These are phyloP conservation scores for Termitomyces sp. DNA, from an alignment of 768 basidiomycete genomes.

Conservation along the genomic window DNA sequence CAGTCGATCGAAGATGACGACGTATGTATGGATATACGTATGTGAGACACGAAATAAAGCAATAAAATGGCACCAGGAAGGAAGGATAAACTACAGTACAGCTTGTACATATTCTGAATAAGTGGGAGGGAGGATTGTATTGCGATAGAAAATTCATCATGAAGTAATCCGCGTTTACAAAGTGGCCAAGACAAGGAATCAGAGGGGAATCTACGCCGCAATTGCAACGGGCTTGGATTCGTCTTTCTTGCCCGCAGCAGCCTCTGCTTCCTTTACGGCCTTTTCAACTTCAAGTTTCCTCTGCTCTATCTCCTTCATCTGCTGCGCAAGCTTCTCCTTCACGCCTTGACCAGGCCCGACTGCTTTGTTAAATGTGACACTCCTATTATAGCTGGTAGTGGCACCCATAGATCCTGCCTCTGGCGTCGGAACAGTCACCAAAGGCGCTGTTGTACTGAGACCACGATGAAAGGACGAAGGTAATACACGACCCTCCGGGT, in stretches of 20 bases:
- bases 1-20: slow-evolving; percentile 8
- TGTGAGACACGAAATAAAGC: slow-evolving; percentile 6
- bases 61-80: slow-evolving; percentile 9
- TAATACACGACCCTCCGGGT: slow-evolving; percentile 81
- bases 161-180: slow-evolving; percentile 1
- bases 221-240: slow-evolving; percentile 47
- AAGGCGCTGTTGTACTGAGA: slow-evolving; percentile 49
- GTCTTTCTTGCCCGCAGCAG: slow-evolving; percentile 56
- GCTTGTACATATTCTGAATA: slow-evolving; percentile 16
- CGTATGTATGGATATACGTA: slow-evolving; percentile 4
- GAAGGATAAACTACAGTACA: slow-evolving; percentile 18
- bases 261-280: slow-evolving; percentile 61
- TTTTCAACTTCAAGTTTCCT: slow-evolving; percentile 57
- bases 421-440: slow-evolving; percentile 57
- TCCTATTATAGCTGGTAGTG: slow-evolving; percentile 54
- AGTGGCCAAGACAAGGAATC: background rate
- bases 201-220: slow-evolving; percentile 24
- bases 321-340: slow-evolving; percentile 41
- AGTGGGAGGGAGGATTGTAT: slow-evolving; percentile 1
- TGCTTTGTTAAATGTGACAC: slow-evolving; percentile 61
- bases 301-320: slow-evolving; percentile 63
- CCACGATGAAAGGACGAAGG: slow-evolving; percentile 80
- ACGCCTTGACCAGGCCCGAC: slow-evolving; percentile 28
- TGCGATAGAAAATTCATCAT: background rate
- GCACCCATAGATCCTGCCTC: slow-evolving; percentile 63